Evolutionary conservation across 345 rosid species (phyloP), one percentile per base, ranked within the genome.

Genomic region (Eucalyptus guilfoylei): DNA sequence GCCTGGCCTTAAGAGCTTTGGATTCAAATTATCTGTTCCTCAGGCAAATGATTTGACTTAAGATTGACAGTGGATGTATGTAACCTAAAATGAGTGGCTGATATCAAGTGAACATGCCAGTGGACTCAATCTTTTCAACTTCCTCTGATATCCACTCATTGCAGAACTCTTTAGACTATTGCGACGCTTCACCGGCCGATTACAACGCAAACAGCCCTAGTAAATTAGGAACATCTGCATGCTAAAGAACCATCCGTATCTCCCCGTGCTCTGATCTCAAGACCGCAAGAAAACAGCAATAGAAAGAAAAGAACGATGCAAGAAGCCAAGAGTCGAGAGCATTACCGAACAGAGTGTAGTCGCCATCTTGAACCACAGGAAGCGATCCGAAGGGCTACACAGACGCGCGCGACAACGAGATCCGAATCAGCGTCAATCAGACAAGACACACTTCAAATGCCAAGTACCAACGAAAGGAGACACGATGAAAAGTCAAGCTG

Each of bases 331-430:
- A 40, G 15, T 3, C 4, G 83, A 17, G 83, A 76, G 83, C 47
- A 6, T 76, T 93, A 96, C 98, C 98, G 69, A 86, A 95, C 62
- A 96, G 88, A 86, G 92, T 93, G 89, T 90, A 94, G 88, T 96
- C 97, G 67, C 95, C 98, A 89, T 96, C 97, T 88, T 94, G 92
- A 90, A 94, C 91, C 28, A 93, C 94, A 72, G 97, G 98, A 88
- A 95, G 88, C 8, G 90, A 49, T 90, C 97, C 97, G 86, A 95
- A 96, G 91, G 98, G 98, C 98, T 95, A 92, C 44, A 47, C 55
- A 69, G 32, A 32, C 48, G 44, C 52, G 87, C 14, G 47, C 6
- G 0, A n/a, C 8, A 0, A 76, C 83, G 69, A 23, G 81, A 87
- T 30, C 52, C 37, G 34, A 10, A 64, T 37, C 83, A 87, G 37